Percentiles rank a stretch among this genome's conserved stretches.
Conservation (phyloP, 768 basidiomycete genomes). For the Exsudoporus frostii region DNA sequence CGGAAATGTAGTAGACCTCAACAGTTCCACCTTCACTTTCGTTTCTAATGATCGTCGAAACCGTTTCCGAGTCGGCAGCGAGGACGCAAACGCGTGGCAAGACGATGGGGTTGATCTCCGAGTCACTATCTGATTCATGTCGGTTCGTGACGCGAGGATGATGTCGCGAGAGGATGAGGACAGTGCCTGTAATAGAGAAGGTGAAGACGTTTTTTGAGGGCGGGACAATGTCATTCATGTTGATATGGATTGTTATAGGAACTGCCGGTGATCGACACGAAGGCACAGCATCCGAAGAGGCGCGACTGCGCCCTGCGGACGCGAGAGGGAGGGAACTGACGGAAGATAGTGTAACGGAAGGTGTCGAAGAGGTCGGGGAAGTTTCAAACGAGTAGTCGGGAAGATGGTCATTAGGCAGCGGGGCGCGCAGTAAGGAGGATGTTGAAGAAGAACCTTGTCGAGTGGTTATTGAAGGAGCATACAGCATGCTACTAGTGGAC, state of each 20-base stretch:
- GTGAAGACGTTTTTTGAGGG: conserved; percentile 62
- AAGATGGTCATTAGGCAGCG: conserved; percentile 60
- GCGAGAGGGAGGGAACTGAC: conserved; percentile 34
- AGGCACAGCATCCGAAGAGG: conserved; percentile 33
- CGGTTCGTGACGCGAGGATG: conserved; percentile 23
- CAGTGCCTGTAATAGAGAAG: conserved; percentile 62
- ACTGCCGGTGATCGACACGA: conserved; percentile 45
- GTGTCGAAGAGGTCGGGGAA: conserved; percentile 51
- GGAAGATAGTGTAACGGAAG: conserved; percentile 40
- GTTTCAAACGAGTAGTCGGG: conserved; percentile 76
- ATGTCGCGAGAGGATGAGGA: conserved; percentile 54
- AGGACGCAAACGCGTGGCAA: conserved; percentile 70
- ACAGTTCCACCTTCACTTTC: conserved; percentile 50
- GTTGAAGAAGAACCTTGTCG: conserved; percentile 46
- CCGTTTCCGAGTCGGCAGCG: conserved; percentile 60
- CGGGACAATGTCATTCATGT: conserved; percentile 73
- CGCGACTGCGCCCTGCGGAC: conserved; percentile 36
- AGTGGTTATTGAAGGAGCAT: conserved; percentile 25
- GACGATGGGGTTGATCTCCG: conserved; percentile 50
- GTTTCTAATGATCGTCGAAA: conserved; percentile 57
- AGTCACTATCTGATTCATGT: conserved; percentile 25
- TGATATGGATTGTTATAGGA: conserved; percentile 72
- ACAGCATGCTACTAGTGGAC: conserved; percentile 18
- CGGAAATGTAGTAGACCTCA: conserved; percentile 60
- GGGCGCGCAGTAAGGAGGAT: conserved; percentile 69